Base-by-base conservation (phyloP, 2,329 filamentous ascomycete species). In the Escovopsis sp. region DNA sequence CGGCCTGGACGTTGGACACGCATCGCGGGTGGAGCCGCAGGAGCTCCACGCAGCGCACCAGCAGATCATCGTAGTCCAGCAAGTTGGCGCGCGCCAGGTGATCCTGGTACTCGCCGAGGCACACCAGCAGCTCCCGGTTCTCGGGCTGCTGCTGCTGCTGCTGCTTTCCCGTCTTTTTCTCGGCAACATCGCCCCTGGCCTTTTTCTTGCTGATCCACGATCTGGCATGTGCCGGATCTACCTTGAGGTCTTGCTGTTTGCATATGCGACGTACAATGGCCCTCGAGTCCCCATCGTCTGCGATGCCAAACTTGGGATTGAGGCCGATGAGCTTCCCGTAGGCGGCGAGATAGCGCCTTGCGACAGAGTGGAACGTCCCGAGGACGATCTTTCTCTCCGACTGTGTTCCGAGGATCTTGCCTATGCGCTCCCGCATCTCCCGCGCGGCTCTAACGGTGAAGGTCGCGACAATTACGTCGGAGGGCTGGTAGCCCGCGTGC, bases 401-500 rank as follows among this genome's bases (percentile, higher is more conserved):
- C 6, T 80, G 80, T 46, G 82, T 73, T 1, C 87, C 87, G n/a
- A 96, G 70, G n/a, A 85, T 72, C 45, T 73, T 80, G 0, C 80
- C 77, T 44, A 96, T 85, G 7, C 89, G 77, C 55, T 86, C 79
- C 54, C 87, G 86, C 89, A 98, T 98, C 65, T 96, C 89, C 15
- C 69, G 75, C 15, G 88, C 85, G 1, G 91, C 88, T 60, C 96
- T 96, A 59, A 94, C 87, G 2, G 91, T 98, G 57, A 98, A 98
- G 0, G 89, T 96, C 47, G 89, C 91, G 46, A 95, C 89, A 46
- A 98, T 80, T 53, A 96, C 79, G 64, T 95, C 86, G 65, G 83
- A 78, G 54, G 89, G 89, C 44, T 77, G 73, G 52, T 85, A 75
- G 36, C 80, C 76, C 51, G 76, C 66, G 53, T 82, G 70, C 40